Evolutionary conservation across 352 stramenopile species (phyloP).

Genomic region (Globisporangium cystogenes): DNA sequence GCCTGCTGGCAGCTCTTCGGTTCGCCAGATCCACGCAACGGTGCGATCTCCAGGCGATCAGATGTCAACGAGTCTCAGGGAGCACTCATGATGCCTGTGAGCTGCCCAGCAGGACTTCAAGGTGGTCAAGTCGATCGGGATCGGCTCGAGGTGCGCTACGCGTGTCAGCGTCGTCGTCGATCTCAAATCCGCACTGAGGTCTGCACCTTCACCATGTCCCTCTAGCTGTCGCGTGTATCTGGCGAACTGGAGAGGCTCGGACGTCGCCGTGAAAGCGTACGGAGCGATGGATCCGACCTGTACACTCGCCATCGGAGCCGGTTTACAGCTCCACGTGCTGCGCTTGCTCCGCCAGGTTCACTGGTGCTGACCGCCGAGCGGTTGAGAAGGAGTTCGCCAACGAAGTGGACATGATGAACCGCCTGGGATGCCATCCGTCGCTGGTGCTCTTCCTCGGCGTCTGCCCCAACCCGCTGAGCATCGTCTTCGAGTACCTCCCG

Average conservation of each 20-base stretch:
- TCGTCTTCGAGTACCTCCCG: constrained; percentile 72
- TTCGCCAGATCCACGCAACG: constrained; percentile 25
- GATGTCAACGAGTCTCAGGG: too few species aligned
- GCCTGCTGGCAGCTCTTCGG: constrained; percentile 11
- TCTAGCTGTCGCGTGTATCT: constrained; percentile 72
- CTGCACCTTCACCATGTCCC: background rate
- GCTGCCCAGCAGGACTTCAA: constrained; percentile 20
- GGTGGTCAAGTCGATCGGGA: constrained; percentile 50
- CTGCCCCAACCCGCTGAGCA: constrained; percentile 47
- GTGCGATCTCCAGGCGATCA: too few species aligned
- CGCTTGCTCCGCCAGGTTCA: constrained; percentile 30
- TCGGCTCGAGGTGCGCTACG: constrained; percentile 49
- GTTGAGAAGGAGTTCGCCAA: constrained; percentile 74
- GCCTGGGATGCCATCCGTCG: constrained; percentile 57
- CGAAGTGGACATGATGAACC: constrained; percentile 68
- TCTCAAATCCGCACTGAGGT: background rate
- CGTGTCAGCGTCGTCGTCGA: background rate
- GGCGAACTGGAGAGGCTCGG: constrained; percentile 63
- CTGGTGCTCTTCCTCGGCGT: constrained; percentile 66
- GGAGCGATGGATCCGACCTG: too few species aligned
- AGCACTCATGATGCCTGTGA: background rate
- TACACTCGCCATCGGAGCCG: too few species aligned
- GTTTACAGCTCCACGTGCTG: too few species aligned
- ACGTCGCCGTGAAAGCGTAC: constrained; percentile 76
- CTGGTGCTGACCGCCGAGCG: constrained; percentile 26